Evolutionary conservation across 345 rosid genomes (phyloP), one percentile per base, ranked within the genome.

Genomic region (Melaleuca quinquenervia): DNA sequence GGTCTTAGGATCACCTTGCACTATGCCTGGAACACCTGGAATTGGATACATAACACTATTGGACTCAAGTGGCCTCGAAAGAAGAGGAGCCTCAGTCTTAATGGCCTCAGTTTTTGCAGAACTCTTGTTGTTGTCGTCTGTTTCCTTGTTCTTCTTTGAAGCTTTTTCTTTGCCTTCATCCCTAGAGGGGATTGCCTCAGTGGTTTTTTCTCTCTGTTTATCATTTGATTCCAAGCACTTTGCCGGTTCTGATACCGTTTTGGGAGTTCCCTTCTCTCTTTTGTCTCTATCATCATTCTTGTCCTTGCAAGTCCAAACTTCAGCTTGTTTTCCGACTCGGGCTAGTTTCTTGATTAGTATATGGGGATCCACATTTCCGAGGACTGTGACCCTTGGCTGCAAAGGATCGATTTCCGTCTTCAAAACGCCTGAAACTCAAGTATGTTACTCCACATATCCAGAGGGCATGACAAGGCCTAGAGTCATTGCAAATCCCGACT

Each of bases 281-380:
- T 55, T 60, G 11, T 76, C 27, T 87, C 84, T 36, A 87, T 89
- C 80, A 85, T 86, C 86, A 83, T 85, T 86, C 86, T 78, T 85
- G 90, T 75, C 84, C 89, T 9, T n/a, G 86, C 29, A 86, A 85
- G 84, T 88, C 89, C 85, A 86, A 18, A 93, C 22, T 83, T 93
- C 92, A 21, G 93, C 93, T 83, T 93, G 94, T 88, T 93, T 93
- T 50, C 95, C 95, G 16, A 84, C 89, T 84, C 88, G 91, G 24
- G 52, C 22, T 21, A 93, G 93, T 85, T 86, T 91, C 82, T 86
- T 91, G 78, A 91, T 91, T 82, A 93, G 76, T 84, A 89, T 41
- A 36, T 84, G 86, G 10, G 94, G 90, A 75, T 92, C 93, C 49
- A 90, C 91, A 24, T 88, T 87, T 80, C 94, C 94, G 1, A 87